Conservation (phyloP, 106 monocot genomes). For the Allium fistulosum region DNA sequence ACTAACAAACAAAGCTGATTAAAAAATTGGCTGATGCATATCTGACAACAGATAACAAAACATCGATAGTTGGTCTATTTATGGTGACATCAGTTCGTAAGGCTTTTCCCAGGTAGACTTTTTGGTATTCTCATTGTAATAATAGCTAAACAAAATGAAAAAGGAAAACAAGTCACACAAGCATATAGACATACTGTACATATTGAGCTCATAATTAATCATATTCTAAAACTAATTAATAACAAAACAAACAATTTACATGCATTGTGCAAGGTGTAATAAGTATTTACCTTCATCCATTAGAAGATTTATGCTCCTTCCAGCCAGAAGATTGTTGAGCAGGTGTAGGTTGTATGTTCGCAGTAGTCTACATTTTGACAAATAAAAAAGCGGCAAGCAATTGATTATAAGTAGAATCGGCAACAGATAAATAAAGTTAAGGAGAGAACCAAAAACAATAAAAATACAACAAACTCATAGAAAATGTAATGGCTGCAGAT, state of each 20-base stretch:
- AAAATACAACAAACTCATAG: too few species aligned
- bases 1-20: too few species aligned
- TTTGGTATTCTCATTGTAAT: conserved; percentile 72
- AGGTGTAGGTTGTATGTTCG: background rate
- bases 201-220: background rate
- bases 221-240: background rate
- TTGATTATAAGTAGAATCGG: too few species aligned
- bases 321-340: conserved; percentile 55
- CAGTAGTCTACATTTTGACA: background rate
- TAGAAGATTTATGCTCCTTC: conserved; percentile 66
- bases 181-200: background rate
- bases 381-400: background rate
- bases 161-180: background rate
- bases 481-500: too few species aligned
- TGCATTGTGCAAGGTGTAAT: background rate
- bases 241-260: background rate
- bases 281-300: conserved; percentile 52
- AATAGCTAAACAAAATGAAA: conserved; percentile 35
- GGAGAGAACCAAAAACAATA: too few species aligned
- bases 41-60: too few species aligned
- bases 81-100: conserved; percentile 71
- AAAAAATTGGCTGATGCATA: too few species aligned
- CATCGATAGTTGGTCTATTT: too few species aligned
- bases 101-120: conserved; percentile 91
- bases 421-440: too few species aligned